Conservation (phyloP, 208 protist genomes). For the Trypanosoma brucei region DNA sequence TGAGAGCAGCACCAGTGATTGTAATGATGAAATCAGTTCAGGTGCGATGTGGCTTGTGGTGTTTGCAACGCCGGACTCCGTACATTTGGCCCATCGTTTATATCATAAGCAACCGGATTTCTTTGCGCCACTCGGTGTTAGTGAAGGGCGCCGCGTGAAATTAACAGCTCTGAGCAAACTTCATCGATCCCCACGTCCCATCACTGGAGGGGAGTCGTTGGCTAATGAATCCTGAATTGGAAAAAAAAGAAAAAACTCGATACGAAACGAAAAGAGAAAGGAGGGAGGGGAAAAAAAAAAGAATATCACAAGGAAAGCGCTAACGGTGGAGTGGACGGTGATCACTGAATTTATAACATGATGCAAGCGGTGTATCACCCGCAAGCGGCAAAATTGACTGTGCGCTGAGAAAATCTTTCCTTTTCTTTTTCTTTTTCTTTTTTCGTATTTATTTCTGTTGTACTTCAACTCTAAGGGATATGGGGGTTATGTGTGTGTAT, state of each 20-base stretch:
- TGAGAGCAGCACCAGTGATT: neutral
- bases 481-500: too few relatives aligned
- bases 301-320: too few relatives aligned
- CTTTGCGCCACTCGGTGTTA: conserved; percentile 30
- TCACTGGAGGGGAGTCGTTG: neutral
- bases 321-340: too few relatives aligned
- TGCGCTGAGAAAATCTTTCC: too few relatives aligned
- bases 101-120: conserved; percentile 22
- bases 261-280: too few relatives aligned
- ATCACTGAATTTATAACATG: too few relatives aligned
- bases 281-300: too few relatives aligned
- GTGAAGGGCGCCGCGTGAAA: conserved; percentile 49
- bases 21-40: neutral
- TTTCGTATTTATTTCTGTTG: too few relatives aligned
- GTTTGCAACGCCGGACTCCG: conserved; percentile 62
- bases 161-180: conserved; percentile 56
- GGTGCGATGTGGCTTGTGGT: conserved; percentile 64
- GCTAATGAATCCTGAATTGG: neutral
- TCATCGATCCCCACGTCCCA: neutral
- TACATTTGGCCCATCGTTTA: conserved; percentile 31
- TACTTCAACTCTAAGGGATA: too few relatives aligned
- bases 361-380: too few relatives aligned
- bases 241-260: neutral
- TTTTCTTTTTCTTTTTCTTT: too few relatives aligned
- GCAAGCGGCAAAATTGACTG: too few relatives aligned